A percentile compares a stretch with the other conserved stretches of the same genome.
Conservation (phyloP, 2,329 filamentous ascomycete species). For the Fusarium sambucinum region DNA sequence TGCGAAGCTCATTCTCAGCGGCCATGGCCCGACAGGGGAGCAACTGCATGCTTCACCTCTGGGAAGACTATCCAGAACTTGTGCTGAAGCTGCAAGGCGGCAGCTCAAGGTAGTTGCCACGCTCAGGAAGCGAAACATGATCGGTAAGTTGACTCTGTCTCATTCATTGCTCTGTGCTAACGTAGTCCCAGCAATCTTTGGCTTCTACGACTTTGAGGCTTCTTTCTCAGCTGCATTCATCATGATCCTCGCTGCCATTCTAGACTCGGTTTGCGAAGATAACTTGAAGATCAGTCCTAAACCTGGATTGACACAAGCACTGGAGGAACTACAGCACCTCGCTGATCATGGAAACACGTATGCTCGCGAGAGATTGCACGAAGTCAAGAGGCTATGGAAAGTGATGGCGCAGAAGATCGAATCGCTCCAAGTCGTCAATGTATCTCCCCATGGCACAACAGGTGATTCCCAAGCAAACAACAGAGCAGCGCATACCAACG, state of each 20-base stretch:
- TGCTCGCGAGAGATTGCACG: constrained; percentile 43
- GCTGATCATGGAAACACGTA: constrained; percentile 47
- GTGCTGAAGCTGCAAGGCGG: constrained; percentile 48
- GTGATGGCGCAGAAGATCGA: constrained; percentile 47
- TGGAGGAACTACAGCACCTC: constrained; percentile 49
- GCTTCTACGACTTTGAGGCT: constrained; percentile 47
- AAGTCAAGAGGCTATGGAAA: constrained; percentile 45
- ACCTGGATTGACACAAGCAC: constrained; percentile 44
- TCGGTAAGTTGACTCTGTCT: constrained; percentile 25
- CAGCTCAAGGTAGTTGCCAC: constrained; percentile 48
- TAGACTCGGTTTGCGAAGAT: constrained; percentile 47
- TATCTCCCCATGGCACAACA: constrained; percentile 32
- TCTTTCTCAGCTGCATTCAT: constrained; percentile 47
- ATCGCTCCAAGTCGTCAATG: constrained; percentile 43
- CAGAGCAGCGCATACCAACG: constrained; percentile 13
- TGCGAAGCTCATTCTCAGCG: constrained; percentile 47
- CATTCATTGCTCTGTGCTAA: neutral
- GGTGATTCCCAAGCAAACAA: constrained; percentile 8
- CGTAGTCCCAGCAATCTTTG: constrained; percentile 33
- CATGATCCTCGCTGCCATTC: constrained; percentile 46
- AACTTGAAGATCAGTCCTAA: constrained; percentile 42
- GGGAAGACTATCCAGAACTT: constrained; percentile 47
- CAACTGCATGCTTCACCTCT: constrained; percentile 46
- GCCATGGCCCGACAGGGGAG: constrained; percentile 39
- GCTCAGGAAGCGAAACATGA: constrained; percentile 48